phyloP scores from a whole-genome alignment of 2,329 filamentous ascomycete species.

The Penicillium verrucosum region DNA sequence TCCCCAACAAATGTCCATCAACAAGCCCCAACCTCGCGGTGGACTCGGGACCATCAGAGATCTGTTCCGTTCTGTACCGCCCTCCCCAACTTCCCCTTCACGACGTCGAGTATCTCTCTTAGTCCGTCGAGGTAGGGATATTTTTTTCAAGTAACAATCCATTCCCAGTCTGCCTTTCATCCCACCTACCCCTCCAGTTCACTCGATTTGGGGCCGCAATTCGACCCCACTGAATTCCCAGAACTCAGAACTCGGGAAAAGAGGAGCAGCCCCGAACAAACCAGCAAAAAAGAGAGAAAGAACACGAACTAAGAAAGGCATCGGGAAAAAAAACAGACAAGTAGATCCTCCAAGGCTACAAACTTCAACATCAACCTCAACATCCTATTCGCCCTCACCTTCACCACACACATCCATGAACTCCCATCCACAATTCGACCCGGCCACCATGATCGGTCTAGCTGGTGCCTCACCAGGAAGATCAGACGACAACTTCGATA shows the following conservation, averaged over 20 bases:
- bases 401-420: conserved; percentile 25
- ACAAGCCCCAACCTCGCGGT: conserved; percentile 32
- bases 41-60: conserved; percentile 33
- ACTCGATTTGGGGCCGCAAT: background rate
- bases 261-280: conserved; percentile 1
- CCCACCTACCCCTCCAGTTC: conserved; percentile 10
- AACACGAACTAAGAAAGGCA: conserved; percentile 4
- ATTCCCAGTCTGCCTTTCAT: background rate
- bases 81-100: conserved; percentile 25
- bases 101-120: conserved; percentile 32
- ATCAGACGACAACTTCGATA: conserved; percentile 52
- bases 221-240: conserved; percentile 8
- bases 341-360: conserved; percentile 14
- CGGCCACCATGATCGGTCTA: conserved; percentile 38
- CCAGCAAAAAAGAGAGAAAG: background rate
- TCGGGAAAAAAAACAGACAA: background rate
- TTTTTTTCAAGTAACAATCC: conserved; percentile 34
- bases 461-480: conserved; percentile 36
- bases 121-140: conserved; percentile 36
- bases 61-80: conserved; percentile 31
- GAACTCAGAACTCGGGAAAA: conserved; percentile 1
- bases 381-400: conserved; percentile 10
- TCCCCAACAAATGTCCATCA: conserved; percentile 36
- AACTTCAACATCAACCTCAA: conserved; percentile 18
- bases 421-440: conserved; percentile 34